A percentile compares a stretch with the other conserved stretches of the same genome.
Evolutionary conservation across 2,329 filamentous ascomycete genomes (phyloP).

Genomic region (Ilyonectria mors-panacis): DNA sequence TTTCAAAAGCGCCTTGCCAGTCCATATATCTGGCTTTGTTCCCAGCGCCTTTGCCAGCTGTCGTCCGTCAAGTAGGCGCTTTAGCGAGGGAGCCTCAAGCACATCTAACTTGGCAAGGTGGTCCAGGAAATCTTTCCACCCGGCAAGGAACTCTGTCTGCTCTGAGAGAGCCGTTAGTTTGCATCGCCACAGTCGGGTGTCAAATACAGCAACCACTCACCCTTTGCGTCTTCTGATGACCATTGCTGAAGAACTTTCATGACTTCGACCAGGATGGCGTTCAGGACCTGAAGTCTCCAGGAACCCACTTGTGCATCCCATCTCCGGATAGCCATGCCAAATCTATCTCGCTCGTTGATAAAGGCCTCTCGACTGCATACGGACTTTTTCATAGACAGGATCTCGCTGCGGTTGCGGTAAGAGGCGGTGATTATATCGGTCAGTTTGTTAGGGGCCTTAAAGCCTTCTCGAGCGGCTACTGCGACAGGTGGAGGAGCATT

Average conservation of each 20-base stretch:
- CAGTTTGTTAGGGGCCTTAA: conserved; percentile 84
- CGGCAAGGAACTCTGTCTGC: conserved; percentile 60
- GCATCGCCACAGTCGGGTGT: not conserved
- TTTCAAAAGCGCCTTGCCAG: conserved; percentile 83
- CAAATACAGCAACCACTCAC: conserved; percentile 53
- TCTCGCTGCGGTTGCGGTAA: conserved; percentile 73
- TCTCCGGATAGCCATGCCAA: conserved; percentile 81
- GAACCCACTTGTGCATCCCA: conserved; percentile 76
- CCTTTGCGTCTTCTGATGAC: conserved; percentile 43
- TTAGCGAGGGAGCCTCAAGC: conserved; percentile 70
- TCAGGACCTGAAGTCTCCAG: conserved; percentile 81
- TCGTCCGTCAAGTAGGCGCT: conserved; percentile 81
- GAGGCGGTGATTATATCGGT: conserved; percentile 77
- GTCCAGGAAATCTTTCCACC: conserved; percentile 70
- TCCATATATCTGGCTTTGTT: conserved; percentile 85
- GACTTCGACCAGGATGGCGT: conserved; percentile 76
- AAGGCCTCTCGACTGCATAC: conserved; percentile 62
- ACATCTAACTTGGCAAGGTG: conserved; percentile 69
- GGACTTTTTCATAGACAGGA: conserved; percentile 73
- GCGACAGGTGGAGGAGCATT: conserved; percentile 64
- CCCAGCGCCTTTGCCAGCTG: conserved; percentile 78
- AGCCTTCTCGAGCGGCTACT: conserved; percentile 79
- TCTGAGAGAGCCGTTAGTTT: conserved; percentile 51
- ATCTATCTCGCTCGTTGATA: conserved; percentile 69
- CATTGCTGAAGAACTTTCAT: conserved; percentile 57